Evolutionary conservation across 192 early-diverging fungal genomes (phyloP).

Genomic region (Umbelopsis sp.): DNA sequence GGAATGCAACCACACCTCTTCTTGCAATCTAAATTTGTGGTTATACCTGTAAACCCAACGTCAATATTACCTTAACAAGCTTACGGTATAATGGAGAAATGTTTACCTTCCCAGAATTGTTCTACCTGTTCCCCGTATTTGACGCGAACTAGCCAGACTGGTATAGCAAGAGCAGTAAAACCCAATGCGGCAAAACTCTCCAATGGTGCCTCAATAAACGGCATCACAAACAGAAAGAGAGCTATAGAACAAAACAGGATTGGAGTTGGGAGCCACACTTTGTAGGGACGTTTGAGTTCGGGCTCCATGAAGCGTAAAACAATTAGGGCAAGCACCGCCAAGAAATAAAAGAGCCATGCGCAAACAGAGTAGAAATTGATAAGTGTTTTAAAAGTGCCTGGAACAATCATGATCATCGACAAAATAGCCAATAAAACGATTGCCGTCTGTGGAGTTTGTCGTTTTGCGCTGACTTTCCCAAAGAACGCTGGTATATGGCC

Average conservation of each 20-base stretch:
- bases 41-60: neutral
- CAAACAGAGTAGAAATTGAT: conserved; percentile 79
- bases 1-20: neutral
- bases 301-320: conserved; percentile 69
- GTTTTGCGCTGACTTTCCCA: conserved; percentile 56
- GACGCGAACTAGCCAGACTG: conserved; percentile 53
- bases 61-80: neutral
- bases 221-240: conserved; percentile 62
- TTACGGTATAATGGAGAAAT: neutral
- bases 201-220: conserved; percentile 56
- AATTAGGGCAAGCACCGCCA: conserved; percentile 65
- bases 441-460: conserved; percentile 68
- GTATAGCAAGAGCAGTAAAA: conserved; percentile 50
- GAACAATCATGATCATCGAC: conserved; percentile 60
- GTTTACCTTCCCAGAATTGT: conserved; percentile 40
- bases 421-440: conserved; percentile 64
- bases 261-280: conserved; percentile 69
- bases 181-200: conserved; percentile 51
- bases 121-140: conserved; percentile 39
- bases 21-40: neutral
- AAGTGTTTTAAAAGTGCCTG: conserved; percentile 67
- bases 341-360: conserved; percentile 76
- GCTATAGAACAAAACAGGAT: conserved; percentile 63
- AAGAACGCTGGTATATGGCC: conserved; percentile 71
- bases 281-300: conserved; percentile 66